Base-by-base conservation (phyloP, 306 rosid genomes). In the Quercus wislizeni region DNA sequence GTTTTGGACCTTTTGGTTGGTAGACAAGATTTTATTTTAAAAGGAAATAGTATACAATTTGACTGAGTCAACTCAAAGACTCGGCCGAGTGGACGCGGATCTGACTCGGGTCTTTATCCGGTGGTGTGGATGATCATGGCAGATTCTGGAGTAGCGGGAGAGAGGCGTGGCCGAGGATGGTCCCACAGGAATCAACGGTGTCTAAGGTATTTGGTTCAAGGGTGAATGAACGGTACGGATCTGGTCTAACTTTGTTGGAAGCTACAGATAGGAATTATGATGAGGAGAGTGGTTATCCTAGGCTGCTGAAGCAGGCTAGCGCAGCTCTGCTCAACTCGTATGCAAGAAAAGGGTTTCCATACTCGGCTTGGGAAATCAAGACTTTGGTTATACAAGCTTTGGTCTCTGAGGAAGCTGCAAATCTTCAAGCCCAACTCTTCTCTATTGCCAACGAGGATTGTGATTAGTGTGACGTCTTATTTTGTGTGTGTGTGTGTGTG, bases 161-260 rank as follows among this genome's bases (percentile, higher is more conserved):
- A 49, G 99, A 91, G 82, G 74, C 83, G 31, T 95, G 98, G 98
- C 99, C 98, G 18, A 85, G 83, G 83, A 95, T 95, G 97, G 96
- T 90, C 4, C 97, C 99, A 1, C 90, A 91, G 74, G 84, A 88
- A 27, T 84, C 99, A 14, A 89, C 96, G 76, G 93, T 91, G 71
- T 80, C 91, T 18, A 95, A 91, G 35, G 89, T 93, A 69, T 93
- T 95, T 57, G 98, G 99, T 12, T 93, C 96, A 56, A 83, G 89
- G 75, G 91, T 90, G 5, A 78, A 65, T 20, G 93, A 95, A 72
- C 91, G 87, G 78, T 95, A 79, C 89, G 87, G 96, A 83, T 85
- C 85, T 5, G 97, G 90, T 87, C 90, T 91, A 81, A 93, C 98
- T 3, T 61, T 95, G 77, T 28, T 83, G 43, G 97, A 93, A 74